phyloP scores from a whole-genome alignment of 1,284 basidiomycete species.

The Cryptococcus maquisensis region DNA sequence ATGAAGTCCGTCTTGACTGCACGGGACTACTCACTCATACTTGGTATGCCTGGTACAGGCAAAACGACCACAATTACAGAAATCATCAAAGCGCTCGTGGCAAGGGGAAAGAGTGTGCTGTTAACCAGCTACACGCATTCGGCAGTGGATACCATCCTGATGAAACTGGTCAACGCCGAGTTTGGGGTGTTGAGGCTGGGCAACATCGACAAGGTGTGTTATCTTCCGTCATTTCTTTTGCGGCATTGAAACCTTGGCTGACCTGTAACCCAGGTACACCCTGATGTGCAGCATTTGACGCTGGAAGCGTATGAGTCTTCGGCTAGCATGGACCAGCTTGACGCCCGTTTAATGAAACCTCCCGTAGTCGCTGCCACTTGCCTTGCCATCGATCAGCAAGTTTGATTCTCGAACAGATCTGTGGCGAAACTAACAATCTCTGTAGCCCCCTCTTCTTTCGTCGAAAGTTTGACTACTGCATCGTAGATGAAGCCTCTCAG shows the following conservation, averaged over 20 bases:
- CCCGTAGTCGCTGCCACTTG: conserved; percentile 95
- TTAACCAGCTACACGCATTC: conserved; percentile 94
- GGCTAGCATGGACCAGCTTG: conserved; percentile 68
- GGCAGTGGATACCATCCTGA: conserved; percentile 90
- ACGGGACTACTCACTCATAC: conserved; percentile 81
- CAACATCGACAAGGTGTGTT: conserved; percentile 78
- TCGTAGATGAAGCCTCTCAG: conserved; percentile 97
- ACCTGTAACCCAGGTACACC: conserved; percentile 60
- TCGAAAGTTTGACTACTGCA: conserved; percentile 90
- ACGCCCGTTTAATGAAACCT: conserved; percentile 73
- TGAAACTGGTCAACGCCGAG: conserved; percentile 66
- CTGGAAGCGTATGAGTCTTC: conserved; percentile 58
- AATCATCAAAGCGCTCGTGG: conserved; percentile 74
- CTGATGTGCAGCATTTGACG: conserved; percentile 67
- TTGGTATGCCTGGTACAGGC: conserved; percentile 98
- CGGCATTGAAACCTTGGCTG: neutral
- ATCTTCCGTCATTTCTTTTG: neutral
- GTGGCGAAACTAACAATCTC: neutral
- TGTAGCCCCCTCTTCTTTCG: conserved; percentile 77
- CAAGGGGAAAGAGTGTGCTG: conserved; percentile 77
- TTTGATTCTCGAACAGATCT: conserved; percentile 9
- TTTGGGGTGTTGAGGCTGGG: conserved; percentile 80
- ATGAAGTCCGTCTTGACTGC: conserved; percentile 71
- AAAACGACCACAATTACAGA: conserved; percentile 94
- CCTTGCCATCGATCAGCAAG: conserved; percentile 86